These are phyloP conservation scores for Ochromonas danica DNA, from an alignment of 108 stramenopile genomes.

Conservation along the genomic window DNA sequence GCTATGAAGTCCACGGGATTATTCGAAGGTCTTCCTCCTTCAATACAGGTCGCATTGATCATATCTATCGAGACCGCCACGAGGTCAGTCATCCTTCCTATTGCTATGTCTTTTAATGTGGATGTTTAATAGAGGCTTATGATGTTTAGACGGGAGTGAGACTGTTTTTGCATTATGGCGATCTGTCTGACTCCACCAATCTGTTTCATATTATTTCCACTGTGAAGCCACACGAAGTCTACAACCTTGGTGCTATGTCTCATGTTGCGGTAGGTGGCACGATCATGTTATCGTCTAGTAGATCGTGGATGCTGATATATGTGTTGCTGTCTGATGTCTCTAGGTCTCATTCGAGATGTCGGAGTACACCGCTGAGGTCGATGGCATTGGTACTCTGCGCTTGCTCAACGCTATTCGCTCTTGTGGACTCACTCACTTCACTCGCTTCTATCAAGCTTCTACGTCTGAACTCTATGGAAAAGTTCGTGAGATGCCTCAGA, in stretches of 20 bases:
- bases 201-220: constrained; percentile 72
- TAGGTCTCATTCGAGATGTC: constrained; percentile 91
- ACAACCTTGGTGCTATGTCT: constrained; percentile 99
- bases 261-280: constrained; percentile 82
- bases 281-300: neutral
- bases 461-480: constrained; percentile 97
- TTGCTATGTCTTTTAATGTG: neutral
- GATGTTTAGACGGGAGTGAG: constrained; percentile 37
- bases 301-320: neutral
- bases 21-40: constrained; percentile 96
- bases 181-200: constrained; percentile 95
- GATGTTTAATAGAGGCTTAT: constrained; percentile 1
- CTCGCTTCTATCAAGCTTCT: constrained; percentile 93
- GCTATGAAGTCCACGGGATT: constrained; percentile 87
- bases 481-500: constrained; percentile 95
- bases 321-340: neutral
- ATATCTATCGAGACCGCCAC: constrained; percentile 86
- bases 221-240: constrained; percentile 86
- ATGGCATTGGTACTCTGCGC: constrained; percentile 95
- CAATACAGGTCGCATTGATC: constrained; percentile 98
- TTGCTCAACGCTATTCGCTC: constrained; percentile 97
- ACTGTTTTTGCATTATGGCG: constrained; percentile 96
- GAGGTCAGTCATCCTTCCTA: constrained; percentile 58
- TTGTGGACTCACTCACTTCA: constrained; percentile 65
- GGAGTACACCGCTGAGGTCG: constrained; percentile 97